phyloP scores from a whole-genome alignment of 2,329 filamentous ascomycete genomes.

The Nectriaceae sp. region DNA sequence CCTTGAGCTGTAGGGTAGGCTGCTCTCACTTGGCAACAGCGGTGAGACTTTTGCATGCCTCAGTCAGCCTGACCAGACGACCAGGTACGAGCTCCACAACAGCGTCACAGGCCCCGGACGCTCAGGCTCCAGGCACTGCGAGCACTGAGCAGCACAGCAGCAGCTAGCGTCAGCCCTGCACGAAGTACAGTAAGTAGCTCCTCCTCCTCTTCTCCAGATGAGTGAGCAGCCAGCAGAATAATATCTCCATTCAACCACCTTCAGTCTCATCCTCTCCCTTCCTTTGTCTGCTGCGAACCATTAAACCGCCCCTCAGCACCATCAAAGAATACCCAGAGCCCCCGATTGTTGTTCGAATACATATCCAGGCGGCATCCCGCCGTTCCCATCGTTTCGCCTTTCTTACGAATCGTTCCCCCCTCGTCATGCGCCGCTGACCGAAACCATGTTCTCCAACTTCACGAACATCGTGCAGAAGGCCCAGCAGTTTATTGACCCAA shows the following conservation, averaged over 20 bases:
- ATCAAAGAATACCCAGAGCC: background rate
- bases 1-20: too few relatives aligned
- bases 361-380: slow-evolving; percentile 1
- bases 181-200: background rate
- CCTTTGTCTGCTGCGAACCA: too few relatives aligned
- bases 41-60: too few relatives aligned
- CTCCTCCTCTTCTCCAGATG: background rate
- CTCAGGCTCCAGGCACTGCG: background rate
- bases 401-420: slow-evolving; percentile 10
- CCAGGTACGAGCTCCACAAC: too few relatives aligned
- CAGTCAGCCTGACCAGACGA: too few relatives aligned
- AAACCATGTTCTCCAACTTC: slow-evolving; percentile 60
- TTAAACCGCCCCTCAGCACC: too few relatives aligned
- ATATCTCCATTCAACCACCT: background rate
- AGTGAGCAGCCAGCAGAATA: background rate
- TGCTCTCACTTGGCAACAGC: too few relatives aligned
- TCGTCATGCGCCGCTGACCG: slow-evolving; percentile 43
- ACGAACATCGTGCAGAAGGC: slow-evolving; percentile 91
- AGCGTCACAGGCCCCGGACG: too few relatives aligned
- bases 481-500: slow-evolving; percentile 91
- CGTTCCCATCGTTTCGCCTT: slow-evolving; percentile 4
- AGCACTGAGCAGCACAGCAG: background rate
- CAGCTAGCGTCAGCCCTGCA: background rate
- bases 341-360: background rate
- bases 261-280: slow-evolving; percentile 1